Base-by-base conservation (phyloP, 2,329 filamentous ascomycete species). In the Sarocladium brachiariae region DNA sequence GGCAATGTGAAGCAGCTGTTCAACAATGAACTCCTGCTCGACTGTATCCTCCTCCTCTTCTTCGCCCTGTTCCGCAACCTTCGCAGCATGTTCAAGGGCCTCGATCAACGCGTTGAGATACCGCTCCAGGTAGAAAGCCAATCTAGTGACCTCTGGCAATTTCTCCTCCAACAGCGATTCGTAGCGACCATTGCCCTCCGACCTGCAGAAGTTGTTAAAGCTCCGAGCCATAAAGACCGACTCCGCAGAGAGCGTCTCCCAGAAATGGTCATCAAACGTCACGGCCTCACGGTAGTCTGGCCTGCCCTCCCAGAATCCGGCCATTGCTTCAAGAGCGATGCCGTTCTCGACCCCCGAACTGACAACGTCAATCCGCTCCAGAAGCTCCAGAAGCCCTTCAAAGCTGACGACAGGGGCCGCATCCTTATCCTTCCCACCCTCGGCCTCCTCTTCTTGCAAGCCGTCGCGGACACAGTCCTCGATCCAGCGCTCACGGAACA, bases 401-500 rank as follows among this genome's bases (percentile, higher is more conserved):
- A 93, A 78, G 53, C 77, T 92, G 0, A 87, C 86, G 1, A 77
- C 76, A n/a, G 31, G 27, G 1, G 79, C 76, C 5, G 79, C 70
- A 52, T 81, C 76, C 19, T 49, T 49, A 14, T 49, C 46, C 19
- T 49, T 37, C 14, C 70, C 69, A 4, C 77, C 75, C 45, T 77
- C 76, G 25, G 78, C 78, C 9, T 77, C 51, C 34, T 81, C 80
- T 16, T 75, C 74, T 46, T 80, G 78, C 33, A 83, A 78, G 7
- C 76, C 72, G 1, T 79, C 75, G 2, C 85, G 85, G 5, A 87
- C 90, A 59, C 91, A 96, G 62, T 97, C 89, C 63, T 97, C 92
- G 54, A 99, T 92, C 93, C 93, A 99, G n/a, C 89, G 82, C 62
- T 96, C 91, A 54, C 87, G 83, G 70, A 99, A 99, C 6, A 97